Evolutionary conservation across 352 stramenopile genomes (phyloP).

Genomic region (Globisporangium lucens): DNA sequence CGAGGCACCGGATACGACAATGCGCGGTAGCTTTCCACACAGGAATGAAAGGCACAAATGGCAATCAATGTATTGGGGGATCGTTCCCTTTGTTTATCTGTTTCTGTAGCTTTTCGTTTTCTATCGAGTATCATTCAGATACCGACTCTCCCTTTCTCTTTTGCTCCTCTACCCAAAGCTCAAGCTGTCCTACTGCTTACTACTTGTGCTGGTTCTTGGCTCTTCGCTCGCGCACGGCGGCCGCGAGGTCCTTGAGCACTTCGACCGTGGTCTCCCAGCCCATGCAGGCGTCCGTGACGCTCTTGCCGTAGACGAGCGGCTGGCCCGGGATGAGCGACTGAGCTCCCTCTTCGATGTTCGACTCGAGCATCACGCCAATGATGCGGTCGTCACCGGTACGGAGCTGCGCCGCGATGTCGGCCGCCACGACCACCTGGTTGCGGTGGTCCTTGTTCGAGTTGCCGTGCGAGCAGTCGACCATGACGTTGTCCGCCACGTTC

Average conservation of each 20-base stretch:
- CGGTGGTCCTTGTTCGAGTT: conserved; percentile 89
- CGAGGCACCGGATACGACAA: conserved; percentile 58
- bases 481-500: conserved; percentile 80
- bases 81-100: conserved; percentile 5
- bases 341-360: conserved; percentile 80
- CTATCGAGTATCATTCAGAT: not conserved
- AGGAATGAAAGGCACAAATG: not conserved
- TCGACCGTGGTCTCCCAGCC: conserved; percentile 76
- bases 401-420: conserved; percentile 71
- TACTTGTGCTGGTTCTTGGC: conserved; percentile 37
- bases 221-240: conserved; percentile 71
- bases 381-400: conserved; percentile 72
- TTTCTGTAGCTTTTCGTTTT: conserved; percentile 3
- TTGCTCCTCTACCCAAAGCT: not conserved
- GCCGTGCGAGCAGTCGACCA: conserved; percentile 90
- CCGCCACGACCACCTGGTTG: conserved; percentile 79
- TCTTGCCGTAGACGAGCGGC: conserved; percentile 87
- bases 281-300: conserved; percentile 89
- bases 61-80: not conserved
- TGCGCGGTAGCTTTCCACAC: conserved; percentile 29
- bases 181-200: not conserved
- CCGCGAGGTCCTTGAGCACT: conserved; percentile 72
- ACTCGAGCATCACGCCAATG: conserved; percentile 89
- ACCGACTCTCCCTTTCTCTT: conserved; percentile 4
- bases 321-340: conserved; percentile 73